Evolutionary conservation across 331 rosid genomes (phyloP), one percentile per base, ranked within the genome.

Genomic region (Malus hybrid): DNA sequence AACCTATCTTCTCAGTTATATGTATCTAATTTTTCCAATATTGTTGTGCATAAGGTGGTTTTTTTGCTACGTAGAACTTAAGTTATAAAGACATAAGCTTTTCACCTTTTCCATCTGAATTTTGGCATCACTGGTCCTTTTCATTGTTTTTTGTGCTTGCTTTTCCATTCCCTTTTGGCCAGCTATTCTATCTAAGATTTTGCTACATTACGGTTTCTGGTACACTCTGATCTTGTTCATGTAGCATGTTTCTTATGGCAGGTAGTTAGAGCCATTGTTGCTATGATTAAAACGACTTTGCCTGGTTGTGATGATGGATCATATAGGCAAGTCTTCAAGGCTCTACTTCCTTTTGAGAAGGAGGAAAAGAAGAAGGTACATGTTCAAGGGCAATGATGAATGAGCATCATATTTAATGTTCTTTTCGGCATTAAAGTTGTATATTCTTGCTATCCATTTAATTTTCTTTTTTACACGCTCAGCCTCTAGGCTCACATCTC

Each of bases 261-360:
- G 98, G 93, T 92, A 48, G 96, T 94, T 80, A 86, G 80, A 83
- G 89, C 92, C 83, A 90, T 92, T 77, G 69, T 90, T 70, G 90
- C 97, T 63, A 82, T 94, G 90, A 95, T 94, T 80, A 86, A 72
- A 84, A 91, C 96, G 69, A 32, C 91, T 2, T 80, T 91, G 59
- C 92, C 93, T 56, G 89, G 68, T 75, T 92, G 96, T 83, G 96
- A 92, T 57, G 96, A 94, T 80, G 85, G 79, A 65, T 80, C 94
- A 36, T 90, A 88, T 82, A 87, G 73, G 80, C 85, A 79, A 22
- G 92, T 85, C 69, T 94, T 92, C 87, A 94, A 94, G 91, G 97
- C 95, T 69, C 79, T 94, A 80, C 86, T 94, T 73, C 91, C 93
- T 72, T 81, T 83, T 29, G 99, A 92, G 89, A 94, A 88, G 81